A percentile compares a stretch with the other conserved stretches of the same genome.
These are phyloP conservation scores for Uncinocarpus reesii DNA, from an alignment of 2,329 filamentous ascomycete genomes.

Conservation along the genomic window DNA sequence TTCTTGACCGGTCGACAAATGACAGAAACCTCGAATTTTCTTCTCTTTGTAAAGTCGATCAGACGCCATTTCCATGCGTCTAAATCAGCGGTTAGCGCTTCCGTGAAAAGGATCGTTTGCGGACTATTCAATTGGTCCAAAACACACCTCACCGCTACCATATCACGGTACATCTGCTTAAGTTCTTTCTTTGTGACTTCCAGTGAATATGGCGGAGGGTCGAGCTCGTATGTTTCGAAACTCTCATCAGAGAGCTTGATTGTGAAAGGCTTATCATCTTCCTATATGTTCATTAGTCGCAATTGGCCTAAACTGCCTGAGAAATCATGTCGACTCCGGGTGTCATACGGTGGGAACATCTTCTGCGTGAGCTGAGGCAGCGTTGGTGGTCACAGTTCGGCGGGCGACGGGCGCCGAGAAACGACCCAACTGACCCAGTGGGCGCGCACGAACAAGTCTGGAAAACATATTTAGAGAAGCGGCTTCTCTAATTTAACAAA, in stretches of 20 bases:
- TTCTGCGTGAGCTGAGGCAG: slow-evolving; percentile 80
- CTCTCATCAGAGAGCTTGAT: slow-evolving; percentile 93
- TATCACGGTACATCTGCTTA: slow-evolving; percentile 98
- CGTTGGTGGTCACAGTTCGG: slow-evolving; percentile 86
- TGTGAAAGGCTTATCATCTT: slow-evolving; percentile 86
- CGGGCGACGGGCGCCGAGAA: slow-evolving; percentile 42
- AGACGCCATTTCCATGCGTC: slow-evolving; percentile 99
- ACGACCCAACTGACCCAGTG: slow-evolving; percentile 47
- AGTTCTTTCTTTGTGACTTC: slow-evolving; percentile 94
- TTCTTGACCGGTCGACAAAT: slow-evolving; percentile 95
- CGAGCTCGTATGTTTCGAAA: slow-evolving; percentile 98
- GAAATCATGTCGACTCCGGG: neutral
- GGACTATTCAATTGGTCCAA: neutral
- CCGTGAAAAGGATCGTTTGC: neutral
- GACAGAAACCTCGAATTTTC: slow-evolving; percentile 99
- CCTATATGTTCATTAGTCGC: slow-evolving; percentile 42
- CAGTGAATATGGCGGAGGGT: slow-evolving; percentile 86
- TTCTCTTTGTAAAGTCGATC: slow-evolving; percentile 99
- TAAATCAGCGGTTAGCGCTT: slow-evolving; percentile 31
- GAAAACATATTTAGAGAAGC: slow-evolving; percentile 53
- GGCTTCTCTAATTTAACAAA: slow-evolving; percentile 14
- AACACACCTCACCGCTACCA: slow-evolving; percentile 78
- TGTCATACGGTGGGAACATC: slow-evolving; percentile 55
- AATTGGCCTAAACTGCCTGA: slow-evolving; percentile 1
- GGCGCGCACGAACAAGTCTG: slow-evolving; percentile 55